phyloP scores from a whole-genome alignment of 2,329 filamentous ascomycete genomes.

The Sporothrix brunneoviolacea region DNA sequence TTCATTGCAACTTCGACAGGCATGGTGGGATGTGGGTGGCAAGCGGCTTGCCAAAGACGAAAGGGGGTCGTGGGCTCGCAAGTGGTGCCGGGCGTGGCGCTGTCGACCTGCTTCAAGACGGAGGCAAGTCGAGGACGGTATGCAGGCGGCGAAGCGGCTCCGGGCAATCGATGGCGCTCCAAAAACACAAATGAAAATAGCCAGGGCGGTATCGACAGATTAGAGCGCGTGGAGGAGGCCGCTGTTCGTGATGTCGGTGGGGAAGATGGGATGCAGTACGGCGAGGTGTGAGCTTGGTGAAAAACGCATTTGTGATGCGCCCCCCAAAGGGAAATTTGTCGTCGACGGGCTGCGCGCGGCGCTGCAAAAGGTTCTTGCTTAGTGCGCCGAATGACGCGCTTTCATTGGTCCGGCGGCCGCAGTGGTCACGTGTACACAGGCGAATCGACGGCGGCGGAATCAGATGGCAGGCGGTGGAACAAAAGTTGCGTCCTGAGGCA shows the following conservation, averaged over 20 bases:
- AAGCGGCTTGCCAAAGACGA: background rate
- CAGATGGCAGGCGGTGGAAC: constrained; percentile 4
- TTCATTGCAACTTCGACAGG: constrained; percentile 68
- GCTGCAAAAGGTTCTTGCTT: background rate
- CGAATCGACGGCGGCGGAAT: background rate
- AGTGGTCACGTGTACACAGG: constrained; percentile 1
- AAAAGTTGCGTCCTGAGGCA: constrained; percentile 4
- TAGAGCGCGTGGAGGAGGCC: too few species aligned
- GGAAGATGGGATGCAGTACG: background rate
- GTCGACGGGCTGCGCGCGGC: background rate
- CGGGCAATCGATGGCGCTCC: too few species aligned
- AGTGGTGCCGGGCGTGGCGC: too few species aligned
- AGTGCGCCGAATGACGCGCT: constrained; percentile 13
- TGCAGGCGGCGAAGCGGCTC: too few species aligned
- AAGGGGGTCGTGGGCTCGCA: background rate
- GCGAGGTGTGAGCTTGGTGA: constrained; percentile 2
- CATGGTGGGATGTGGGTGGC: constrained; percentile 47
- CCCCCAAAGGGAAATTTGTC: constrained; percentile 10
- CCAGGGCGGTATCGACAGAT: too few species aligned
- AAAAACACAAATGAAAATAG: too few species aligned
- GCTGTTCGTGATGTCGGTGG: background rate
- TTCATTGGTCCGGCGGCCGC: constrained; percentile 4
- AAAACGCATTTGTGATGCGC: constrained; percentile 11
- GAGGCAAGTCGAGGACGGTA: too few species aligned
- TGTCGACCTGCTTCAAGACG: too few species aligned